Base-by-base conservation (phyloP, 1,284 basidiomycete genomes). In the Erythrobasidium hasegawianum region DNA sequence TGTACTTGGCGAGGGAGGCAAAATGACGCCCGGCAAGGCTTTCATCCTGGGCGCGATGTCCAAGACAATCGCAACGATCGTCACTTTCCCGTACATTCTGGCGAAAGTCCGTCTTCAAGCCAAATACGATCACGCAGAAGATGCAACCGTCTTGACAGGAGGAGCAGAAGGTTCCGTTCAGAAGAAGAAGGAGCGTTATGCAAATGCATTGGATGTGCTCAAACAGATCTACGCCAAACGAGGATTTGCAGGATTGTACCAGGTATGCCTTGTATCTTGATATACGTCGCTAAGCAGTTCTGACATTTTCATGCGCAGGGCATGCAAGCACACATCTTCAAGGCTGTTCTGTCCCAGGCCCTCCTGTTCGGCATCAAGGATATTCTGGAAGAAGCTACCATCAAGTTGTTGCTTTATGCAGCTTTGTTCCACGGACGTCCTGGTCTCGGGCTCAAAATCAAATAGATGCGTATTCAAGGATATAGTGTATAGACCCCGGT, bases 21-120 rank as follows among this genome's bases (percentile, higher is more conserved):
- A 88, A 74, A 82, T 94, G 76, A 85, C 86, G 0, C 90, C 94
- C 0, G 86, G 85, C 73, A 83, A 86, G 78, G 83, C 87, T 7
- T 99, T 99, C 80, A 72, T 87, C 49, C 80, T 97, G 24, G 96
- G 96, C n/a, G 91, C 95, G 18, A 76, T 89, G 47, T 94, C 90
- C 78, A 99, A 99, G 82, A 92, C 91, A 5, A 82, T 98, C 67
- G 96, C 96, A 1, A 99, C 96, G 1, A 81, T 97, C 53, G 92
- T 94, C 22, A 92, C 90, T 8, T 92, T 92, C 75, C 89, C 89
- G 2, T 92, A 92, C 75, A 75, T 73, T 10, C 52, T 79, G 64
- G 92, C 95, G 64, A 99, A 99, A 83, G 90, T 97, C 45, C 86
- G 95, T 52, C 88, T 99, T 29, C 96, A 98, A 79, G 91, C 95